Conservation (phyloP, 2,329 filamentous ascomycete genomes). For the Phaeomoniella chlamydospora region DNA sequence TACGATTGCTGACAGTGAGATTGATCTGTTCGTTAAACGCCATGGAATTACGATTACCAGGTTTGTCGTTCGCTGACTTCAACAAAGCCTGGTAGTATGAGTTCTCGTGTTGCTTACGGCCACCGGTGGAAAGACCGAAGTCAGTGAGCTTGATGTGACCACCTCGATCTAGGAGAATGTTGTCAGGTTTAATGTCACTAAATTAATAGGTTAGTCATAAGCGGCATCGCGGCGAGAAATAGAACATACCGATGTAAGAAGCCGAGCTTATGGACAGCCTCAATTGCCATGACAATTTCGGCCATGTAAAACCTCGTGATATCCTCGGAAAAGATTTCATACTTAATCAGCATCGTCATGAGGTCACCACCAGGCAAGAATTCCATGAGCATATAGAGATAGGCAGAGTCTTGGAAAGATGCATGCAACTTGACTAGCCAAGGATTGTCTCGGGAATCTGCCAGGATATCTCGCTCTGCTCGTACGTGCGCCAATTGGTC, state of each 20-base stretch:
- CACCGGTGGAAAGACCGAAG: conserved; percentile 93
- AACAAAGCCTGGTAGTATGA: conserved; percentile 96
- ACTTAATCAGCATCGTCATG: conserved; percentile 99
- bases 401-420: conserved; percentile 92
- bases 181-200: conserved; percentile 98
- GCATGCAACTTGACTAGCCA: conserved; percentile 99
- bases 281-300: conserved; percentile 94
- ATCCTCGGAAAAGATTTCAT: conserved; percentile 97
- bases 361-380: conserved; percentile 94
- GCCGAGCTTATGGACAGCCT: conserved; percentile 92
- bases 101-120: conserved; percentile 95
- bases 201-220: conserved; percentile 12
- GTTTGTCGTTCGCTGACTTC: conserved; percentile 56
- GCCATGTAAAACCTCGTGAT: conserved; percentile 99
- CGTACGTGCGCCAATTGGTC: conserved; percentile 96
- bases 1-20: conserved; percentile 90
- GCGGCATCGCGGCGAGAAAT: not conserved
- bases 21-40: conserved; percentile 91
- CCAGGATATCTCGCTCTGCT: conserved; percentile 91
- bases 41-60: conserved; percentile 78
- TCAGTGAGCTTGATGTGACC: conserved; percentile 98
- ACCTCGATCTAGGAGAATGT: conserved; percentile 86
- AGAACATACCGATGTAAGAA: conserved; percentile 91
- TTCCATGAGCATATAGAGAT: conserved; percentile 98
- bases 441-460: conserved; percentile 89